phyloP scores from a whole-genome alignment of 257 asterid genomes.

The Orobanche coerulescens region DNA sequence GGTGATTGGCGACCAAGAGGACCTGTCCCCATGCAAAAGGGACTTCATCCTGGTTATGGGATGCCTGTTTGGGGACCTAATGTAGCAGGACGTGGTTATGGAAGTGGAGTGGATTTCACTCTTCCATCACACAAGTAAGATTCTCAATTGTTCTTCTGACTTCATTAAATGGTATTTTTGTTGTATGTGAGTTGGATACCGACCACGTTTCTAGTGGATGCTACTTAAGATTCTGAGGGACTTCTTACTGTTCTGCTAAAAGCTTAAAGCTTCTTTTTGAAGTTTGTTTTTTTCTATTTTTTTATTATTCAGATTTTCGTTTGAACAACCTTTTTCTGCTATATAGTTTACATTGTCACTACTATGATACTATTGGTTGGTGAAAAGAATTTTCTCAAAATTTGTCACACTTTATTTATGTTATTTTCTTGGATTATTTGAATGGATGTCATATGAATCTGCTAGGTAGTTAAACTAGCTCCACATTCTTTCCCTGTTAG shows the following conservation, averaged over 20 bases:
- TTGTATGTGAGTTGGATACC: slow-evolving; percentile 5
- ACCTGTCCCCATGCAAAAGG: slow-evolving; percentile 27
- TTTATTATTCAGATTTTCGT: too few species aligned
- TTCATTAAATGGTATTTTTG: not conserved
- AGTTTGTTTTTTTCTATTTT: not conserved
- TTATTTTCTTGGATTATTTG: too few species aligned
- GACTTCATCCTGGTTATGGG: slow-evolving; percentile 64
- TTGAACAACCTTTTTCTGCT: too few species aligned
- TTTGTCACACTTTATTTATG: too few species aligned
- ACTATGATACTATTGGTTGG: too few species aligned
- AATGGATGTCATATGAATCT: too few species aligned
- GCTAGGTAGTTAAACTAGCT: too few species aligned
- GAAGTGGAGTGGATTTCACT: slow-evolving; percentile 96
- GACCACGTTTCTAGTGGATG: not conserved
- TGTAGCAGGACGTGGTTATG: slow-evolving; percentile 73
- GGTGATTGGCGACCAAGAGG: slow-evolving; percentile 96
- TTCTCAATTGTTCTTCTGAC: slow-evolving; percentile 6
- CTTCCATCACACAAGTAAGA: slow-evolving; percentile 97
- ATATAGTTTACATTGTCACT: too few species aligned
- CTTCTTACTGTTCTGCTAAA: not conserved
- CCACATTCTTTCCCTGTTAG: not conserved
- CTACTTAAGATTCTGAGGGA: too few species aligned
- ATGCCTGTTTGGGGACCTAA: slow-evolving; percentile 20
- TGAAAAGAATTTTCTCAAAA: too few species aligned
- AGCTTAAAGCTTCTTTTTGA: not conserved